Evolutionary conservation across 352 stramenopile genomes (phyloP), one percentile per base, ranked within the genome.

Genomic region (Proteromonas lacertae): DNA sequence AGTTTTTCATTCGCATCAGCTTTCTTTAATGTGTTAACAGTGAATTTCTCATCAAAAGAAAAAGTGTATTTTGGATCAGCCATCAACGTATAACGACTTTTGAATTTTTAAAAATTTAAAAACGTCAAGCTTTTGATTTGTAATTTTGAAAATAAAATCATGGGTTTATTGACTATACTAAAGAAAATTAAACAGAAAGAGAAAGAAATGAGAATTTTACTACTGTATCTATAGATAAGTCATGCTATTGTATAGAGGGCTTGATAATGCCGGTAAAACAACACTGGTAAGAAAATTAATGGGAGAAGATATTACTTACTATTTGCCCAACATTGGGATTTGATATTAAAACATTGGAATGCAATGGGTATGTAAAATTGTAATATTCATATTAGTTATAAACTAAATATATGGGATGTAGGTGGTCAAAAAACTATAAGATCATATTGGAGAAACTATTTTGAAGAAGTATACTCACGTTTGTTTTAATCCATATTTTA

Each of bases 381-480:
- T 12, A 51, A 9, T 48, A 35, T 37, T 26, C 5, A 10, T 10
- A 10, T 5, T 35, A 10, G 5, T 35, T 26, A 10, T 5, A 5
- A 23, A 10, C 19, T 10, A 10, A 35, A 10, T 26, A 10, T 35
- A 35, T 10, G 5, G 23, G 83, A 98, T 55, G 78, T 98, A 32
- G 87, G 84, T 38, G 87, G 84, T 21, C 87, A 98, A 61, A 83
- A 90, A 43, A 94, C 84, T 16, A 96, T 98, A 37, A 70, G 83
- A 16, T 74, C 81, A 4, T 98, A 96, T 57, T 98, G 87, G 86
- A 63, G 81, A 28, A 98, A 98, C 60, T 96, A 98, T 59, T 98
- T 92, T 54, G 86, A 98, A 59, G 56, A 87, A n/a, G 42, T 50
- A 2, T 17, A 4, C 30, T 9, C 19, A 17, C 6, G n/a, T n/a